Base-by-base conservation (phyloP, 257 asterid species). In the Jacaranda copaia region DNA sequence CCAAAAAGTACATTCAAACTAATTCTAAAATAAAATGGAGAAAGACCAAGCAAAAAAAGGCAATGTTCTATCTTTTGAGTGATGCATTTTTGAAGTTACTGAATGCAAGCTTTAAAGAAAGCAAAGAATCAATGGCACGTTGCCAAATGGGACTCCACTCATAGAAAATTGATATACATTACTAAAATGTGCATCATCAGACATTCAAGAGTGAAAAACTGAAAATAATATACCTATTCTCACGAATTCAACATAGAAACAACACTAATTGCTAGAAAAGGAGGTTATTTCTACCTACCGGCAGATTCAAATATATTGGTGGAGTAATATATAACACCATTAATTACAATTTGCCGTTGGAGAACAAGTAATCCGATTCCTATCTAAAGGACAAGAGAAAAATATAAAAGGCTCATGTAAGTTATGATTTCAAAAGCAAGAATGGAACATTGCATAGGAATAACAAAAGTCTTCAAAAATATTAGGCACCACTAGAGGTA, bases 401-500 rank as follows among this genome's bases (percentile, higher is more conserved):
- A 42, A 7, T 6, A 43, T 46, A 66, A 39, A 25, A 25, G 40
- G 49, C 32, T 0, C 32, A 4, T 1, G 45, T 45, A 42, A 46
- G 77, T 35, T 13, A 66, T 51, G 18, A 11, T 52, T 68, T 16
- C 0, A 14, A 38, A 59, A 63, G 38, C 43, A 68, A 6, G 57
- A 5, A 40, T 1, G 63, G 18, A 10, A 20, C 36, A 58, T 1
- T 36, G 49, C 55, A 60, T 7, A 35, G 14, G 60, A 56, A 72
- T 9, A 68, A 40, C 20, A 53, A 43, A 68, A 74, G 67, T 20
- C 64, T 71, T 53, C 4, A 11, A 18, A 71, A 53, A 76, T 62
- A 2, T 15, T 66, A 69, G 55, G 25, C 73, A 94, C 98, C 98
- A 94, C 89, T 39, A 94, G 84, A 65, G 98, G 98, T 25, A 90